Evolutionary conservation across 2,329 filamentous ascomycete species (phyloP).

Genomic region (Colletotrichum limetticola): DNA sequence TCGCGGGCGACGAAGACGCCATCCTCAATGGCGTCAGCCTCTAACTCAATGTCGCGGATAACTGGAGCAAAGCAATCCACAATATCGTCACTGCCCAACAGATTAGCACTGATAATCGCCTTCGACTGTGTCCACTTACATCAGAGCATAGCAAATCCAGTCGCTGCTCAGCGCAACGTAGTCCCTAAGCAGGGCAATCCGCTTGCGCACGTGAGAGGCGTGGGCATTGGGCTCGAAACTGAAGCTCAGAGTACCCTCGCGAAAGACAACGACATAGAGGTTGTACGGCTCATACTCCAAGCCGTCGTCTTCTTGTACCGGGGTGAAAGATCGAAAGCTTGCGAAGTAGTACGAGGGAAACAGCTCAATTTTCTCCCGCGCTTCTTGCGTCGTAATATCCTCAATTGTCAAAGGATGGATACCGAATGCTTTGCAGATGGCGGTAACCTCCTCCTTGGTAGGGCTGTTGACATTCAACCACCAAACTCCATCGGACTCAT

Average conservation of each 20-base stretch:
- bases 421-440: constrained; percentile 92
- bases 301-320: constrained; percentile 80
- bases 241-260: constrained; percentile 94
- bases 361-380: constrained; percentile 97
- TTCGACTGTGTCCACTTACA: constrained; percentile 66
- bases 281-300: constrained; percentile 95
- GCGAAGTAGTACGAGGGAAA: constrained; percentile 99
- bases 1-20: constrained; percentile 92
- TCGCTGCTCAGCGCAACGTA: constrained; percentile 95
- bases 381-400: constrained; percentile 94
- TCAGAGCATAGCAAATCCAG: constrained; percentile 99
- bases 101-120: constrained; percentile 38
- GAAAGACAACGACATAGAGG: constrained; percentile 96
- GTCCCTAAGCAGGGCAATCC: constrained; percentile 92
- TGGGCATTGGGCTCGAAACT: constrained; percentile 91
- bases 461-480: constrained; percentile 96
- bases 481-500: constrained; percentile 85
- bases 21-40: constrained; percentile 94
- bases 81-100: constrained; percentile 81
- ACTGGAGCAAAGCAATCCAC: constrained; percentile 94
- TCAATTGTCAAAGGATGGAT: constrained; percentile 96
- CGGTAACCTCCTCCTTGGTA: constrained; percentile 86
- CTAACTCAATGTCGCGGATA: constrained; percentile 85
- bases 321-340: constrained; percentile 92
- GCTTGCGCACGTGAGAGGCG: constrained; percentile 86